Evolutionary conservation across 306 rosid genomes (phyloP).

Genomic region (Trifolium fragiferum): DNA sequence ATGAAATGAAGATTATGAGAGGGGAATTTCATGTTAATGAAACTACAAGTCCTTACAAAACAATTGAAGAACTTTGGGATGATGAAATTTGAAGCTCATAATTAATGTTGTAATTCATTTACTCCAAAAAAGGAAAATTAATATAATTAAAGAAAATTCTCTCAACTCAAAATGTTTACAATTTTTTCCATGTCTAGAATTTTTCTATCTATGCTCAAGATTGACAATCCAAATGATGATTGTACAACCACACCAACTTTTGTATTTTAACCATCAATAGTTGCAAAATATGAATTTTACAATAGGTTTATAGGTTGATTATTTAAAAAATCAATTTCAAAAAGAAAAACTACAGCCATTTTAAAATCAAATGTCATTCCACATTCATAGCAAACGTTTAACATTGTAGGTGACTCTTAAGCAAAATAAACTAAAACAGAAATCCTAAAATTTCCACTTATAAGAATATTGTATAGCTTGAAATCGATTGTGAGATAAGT

Average conservation of each 20-base stretch:
- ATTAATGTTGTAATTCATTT: conserved; percentile 11
- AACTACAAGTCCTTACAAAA: conserved; percentile 85
- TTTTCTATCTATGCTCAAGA: conserved; percentile 1
- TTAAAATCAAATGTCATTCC: no score
- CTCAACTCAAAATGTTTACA: neutral
- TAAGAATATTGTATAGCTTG: no score
- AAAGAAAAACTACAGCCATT: no score
- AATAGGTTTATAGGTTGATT: no score
- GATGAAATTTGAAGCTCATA: conserved; percentile 62
- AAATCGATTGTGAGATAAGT: no score
- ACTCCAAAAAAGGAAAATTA: neutral
- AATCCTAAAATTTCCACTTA: no score
- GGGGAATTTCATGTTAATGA: conserved; percentile 79
- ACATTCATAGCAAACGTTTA: no score
- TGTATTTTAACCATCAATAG: neutral
- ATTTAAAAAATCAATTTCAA: no score
- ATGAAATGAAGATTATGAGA: conserved; percentile 83
- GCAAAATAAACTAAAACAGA: no score
- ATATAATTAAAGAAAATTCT: neutral
- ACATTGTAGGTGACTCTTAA: no score
- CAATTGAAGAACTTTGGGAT: conserved; percentile 82
- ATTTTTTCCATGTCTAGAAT: neutral
- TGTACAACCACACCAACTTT: neutral
- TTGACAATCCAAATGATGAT: neutral
- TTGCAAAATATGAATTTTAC: neutral